Evolutionary conservation across 2,329 filamentous ascomycete genomes (phyloP), one percentile per base, ranked within the genome.

Genomic region (Hypomyces rosellus): DNA sequence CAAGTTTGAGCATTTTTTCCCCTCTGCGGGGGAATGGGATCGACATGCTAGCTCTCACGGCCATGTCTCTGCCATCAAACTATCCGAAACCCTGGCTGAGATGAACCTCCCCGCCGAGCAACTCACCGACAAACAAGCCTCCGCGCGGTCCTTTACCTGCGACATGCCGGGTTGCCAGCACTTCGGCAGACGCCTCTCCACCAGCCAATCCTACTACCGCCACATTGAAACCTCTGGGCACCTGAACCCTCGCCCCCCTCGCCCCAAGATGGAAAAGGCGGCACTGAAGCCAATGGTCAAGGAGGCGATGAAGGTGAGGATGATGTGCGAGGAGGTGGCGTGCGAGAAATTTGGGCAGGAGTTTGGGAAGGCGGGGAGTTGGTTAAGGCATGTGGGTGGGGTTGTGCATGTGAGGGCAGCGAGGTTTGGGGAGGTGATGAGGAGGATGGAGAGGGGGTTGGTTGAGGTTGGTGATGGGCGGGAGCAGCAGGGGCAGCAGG

Each of bases 81-180:
- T 13, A 3, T 60, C 16, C 49, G 56, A 48, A 5, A 34, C 14
- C 0, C 52, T 63, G 0, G 25, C n/a, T 0, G 44, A 33, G 6
- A 39, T 45, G 3, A 15, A 56, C 0, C 34, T 49, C 0, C 25
- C 52, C 0, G 38, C 39, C 0, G 39, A 46, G 1, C 41, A 45
- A 0, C 46, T 64, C 0, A 16, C 36, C 1, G 39, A 45, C 0
- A 61, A 63, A 7, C 56, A 60, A 34, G 49, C 58, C 7, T 54
- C 60, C 0, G 54, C 62, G 0, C 46, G 60, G 3, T 12, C 22
- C 4, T 16, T 55, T 1, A 34, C 44, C 4, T 64, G 62, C 39
- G 59, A 48, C 9, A 46, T 52, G 1, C 33, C 42, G 0, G n/a
- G n/a, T 2, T 64, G 62, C 2, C 2, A 22, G 0, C n/a, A 34